Conservation (phyloP, 2,329 filamentous ascomycete genomes). For the Phoma sp. region DNA sequence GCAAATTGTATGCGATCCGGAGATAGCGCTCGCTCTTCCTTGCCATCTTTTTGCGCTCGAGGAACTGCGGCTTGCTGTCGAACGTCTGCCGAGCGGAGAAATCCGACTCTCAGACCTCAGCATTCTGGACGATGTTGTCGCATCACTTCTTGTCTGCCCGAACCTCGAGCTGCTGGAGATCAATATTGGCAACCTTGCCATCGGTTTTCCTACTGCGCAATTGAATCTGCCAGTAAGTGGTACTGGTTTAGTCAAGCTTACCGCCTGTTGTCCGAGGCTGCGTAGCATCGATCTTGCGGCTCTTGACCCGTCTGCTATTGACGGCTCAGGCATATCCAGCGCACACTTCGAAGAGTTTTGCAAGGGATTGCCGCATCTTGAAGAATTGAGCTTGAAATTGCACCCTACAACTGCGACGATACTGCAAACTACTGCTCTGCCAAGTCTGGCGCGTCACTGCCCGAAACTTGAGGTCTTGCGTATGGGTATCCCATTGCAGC, state of each 20-base stretch:
- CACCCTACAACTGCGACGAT: slow-evolving; percentile 33
- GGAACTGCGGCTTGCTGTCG: slow-evolving; percentile 39
- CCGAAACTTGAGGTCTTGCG: slow-evolving; percentile 34
- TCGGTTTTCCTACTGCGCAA: slow-evolving; percentile 32
- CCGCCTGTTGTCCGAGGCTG: slow-evolving; percentile 29
- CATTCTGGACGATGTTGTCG: slow-evolving; percentile 32
- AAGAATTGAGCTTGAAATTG: slow-evolving; percentile 34
- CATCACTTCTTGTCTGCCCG: slow-evolving; percentile 23
- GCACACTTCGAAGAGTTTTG: slow-evolving; percentile 40
- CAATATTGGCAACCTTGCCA: slow-evolving; percentile 32
- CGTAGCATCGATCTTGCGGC: slow-evolving; percentile 36
- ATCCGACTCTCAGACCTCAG: slow-evolving; percentile 23
- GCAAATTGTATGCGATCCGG: slow-evolving; percentile 42
- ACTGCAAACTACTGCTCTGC: slow-evolving; percentile 34
- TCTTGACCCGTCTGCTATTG: slow-evolving; percentile 35
- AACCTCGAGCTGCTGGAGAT: slow-evolving; percentile 33
- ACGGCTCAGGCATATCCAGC: slow-evolving; percentile 36
- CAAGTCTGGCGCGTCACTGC: slow-evolving; percentile 37
- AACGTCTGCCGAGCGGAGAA: slow-evolving; percentile 29
- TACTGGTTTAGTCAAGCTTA: slow-evolving; percentile 26
- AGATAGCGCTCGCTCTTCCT: slow-evolving; percentile 37
- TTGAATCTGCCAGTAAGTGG: slow-evolving; percentile 33
- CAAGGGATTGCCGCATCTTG: slow-evolving; percentile 27
- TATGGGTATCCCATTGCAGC: slow-evolving; percentile 33
- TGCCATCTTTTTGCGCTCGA: slow-evolving; percentile 30